Conservation (phyloP, 495 filamentous ascomycete species). For the Neurospora sp. region DNA sequence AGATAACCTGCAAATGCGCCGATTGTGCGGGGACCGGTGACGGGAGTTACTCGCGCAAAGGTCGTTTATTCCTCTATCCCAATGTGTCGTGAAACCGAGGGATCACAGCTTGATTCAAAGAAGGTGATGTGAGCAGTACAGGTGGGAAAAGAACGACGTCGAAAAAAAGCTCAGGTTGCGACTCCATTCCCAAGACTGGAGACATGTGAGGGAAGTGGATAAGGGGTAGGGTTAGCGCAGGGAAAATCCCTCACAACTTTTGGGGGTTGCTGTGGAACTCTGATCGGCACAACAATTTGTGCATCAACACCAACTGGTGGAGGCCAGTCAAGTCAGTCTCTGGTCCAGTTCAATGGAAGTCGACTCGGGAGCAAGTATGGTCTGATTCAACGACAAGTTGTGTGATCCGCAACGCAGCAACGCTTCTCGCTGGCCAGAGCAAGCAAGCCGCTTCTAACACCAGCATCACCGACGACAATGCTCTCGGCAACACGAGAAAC, state of each 20-base stretch:
- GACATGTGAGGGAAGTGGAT: not conserved
- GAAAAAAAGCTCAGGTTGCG: not conserved
- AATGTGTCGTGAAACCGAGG: not conserved
- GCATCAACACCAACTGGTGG: not conserved
- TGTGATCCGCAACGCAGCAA: too few relatives aligned
- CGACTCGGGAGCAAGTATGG: too few relatives aligned
- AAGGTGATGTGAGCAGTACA: not conserved
- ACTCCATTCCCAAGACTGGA: not conserved
- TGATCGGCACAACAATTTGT: not conserved
- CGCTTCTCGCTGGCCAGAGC: too few relatives aligned
- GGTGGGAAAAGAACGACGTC: not conserved
- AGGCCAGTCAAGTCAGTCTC: too few relatives aligned
- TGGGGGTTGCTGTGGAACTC: not conserved
- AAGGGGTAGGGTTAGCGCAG: not conserved
- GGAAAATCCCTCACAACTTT: not conserved
- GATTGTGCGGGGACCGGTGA: not conserved
- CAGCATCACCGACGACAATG: not conserved
- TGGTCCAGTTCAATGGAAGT: too few relatives aligned
- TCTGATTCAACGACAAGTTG: too few relatives aligned
- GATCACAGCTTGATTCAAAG: too few relatives aligned
- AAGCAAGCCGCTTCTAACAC: too few relatives aligned
- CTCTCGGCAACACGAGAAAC: not conserved
- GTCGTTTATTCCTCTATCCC: not conserved
- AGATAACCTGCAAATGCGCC: not conserved
- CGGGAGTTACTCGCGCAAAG: not conserved